Evolutionary conservation across 2,329 filamentous ascomycete genomes (phyloP).

Genomic region (Colletotrichum sp.): DNA sequence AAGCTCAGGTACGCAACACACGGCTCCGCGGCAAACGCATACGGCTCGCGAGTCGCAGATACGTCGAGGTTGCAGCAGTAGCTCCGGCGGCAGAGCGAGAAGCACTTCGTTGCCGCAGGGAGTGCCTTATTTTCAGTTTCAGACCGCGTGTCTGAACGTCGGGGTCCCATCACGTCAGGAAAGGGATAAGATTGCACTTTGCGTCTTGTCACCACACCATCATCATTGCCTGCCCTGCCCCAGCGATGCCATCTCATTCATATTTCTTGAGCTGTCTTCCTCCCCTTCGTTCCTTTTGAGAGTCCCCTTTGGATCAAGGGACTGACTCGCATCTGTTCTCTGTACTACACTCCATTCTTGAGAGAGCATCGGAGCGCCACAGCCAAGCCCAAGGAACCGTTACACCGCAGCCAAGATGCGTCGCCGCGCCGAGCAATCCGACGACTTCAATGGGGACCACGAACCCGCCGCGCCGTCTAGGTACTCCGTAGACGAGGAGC

Average conservation of each 20-base stretch:
- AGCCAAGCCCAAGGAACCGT: neutral
- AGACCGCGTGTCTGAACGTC: neutral
- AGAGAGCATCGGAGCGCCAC: neutral
- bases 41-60: neutral
- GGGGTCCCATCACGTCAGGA: constrained; percentile 1
- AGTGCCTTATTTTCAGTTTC: neutral
- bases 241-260: neutral
- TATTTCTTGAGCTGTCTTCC: neutral
- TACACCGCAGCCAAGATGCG: constrained; percentile 4
- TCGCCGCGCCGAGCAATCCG: neutral
- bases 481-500: neutral
- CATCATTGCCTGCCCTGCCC: neutral
- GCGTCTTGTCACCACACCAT: neutral
- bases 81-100: neutral
- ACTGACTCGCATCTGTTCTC: neutral
- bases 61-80: neutral
- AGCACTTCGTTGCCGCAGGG: neutral
- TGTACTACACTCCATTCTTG: neutral
- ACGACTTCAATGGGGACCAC: neutral
- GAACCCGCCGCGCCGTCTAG: neutral
- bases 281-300: neutral
- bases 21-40: neutral
- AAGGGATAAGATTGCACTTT: constrained; percentile 3
- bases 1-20: neutral
- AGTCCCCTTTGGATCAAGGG: neutral